Evolutionary conservation across 208 protist species (phyloP).

Genomic region (Acanthamoeba culbertsoni): DNA sequence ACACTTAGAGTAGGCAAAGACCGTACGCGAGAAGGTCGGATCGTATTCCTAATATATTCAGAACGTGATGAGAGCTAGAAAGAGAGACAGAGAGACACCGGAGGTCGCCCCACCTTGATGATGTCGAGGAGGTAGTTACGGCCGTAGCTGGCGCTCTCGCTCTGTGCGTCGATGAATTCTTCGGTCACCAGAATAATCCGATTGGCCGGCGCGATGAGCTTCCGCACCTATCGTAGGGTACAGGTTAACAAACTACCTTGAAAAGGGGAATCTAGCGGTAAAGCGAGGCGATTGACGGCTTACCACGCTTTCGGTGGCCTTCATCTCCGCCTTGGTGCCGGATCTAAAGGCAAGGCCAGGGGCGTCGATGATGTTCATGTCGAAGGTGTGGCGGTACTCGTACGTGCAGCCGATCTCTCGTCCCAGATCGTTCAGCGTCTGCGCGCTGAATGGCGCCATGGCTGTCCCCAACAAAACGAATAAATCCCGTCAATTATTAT

Average conservation of each 20-base stretch:
- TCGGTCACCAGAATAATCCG: constrained; percentile 13
- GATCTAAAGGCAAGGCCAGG: background rate
- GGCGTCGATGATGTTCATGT: background rate
- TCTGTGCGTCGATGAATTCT: constrained; percentile 33
- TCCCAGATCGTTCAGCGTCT: background rate
- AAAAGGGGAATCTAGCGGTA: background rate
- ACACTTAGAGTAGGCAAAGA: constrained; percentile 37
- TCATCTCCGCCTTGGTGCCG: constrained; percentile 6
- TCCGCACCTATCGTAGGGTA: background rate
- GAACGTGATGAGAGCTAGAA: background rate
- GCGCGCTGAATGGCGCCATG: background rate
- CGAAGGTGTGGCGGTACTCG: constrained; percentile 21
- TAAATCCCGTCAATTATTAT: too few relatives aligned
- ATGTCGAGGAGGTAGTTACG: constrained; percentile 44
- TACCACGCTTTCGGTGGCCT: background rate
- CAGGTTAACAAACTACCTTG: background rate
- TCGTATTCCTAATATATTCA: background rate
- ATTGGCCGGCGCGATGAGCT: constrained; percentile 26
- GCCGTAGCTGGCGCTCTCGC: background rate
- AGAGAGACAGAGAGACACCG: background rate
- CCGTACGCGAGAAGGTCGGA: background rate
- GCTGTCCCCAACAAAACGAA: too few relatives aligned
- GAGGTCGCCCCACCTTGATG: background rate
- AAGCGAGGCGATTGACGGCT: background rate
- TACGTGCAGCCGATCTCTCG: background rate